Evolutionary conservation across 2,329 filamentous ascomycete species (phyloP), one percentile per base, ranked within the genome.

Genomic region (Trichoderma aggressivum): DNA sequence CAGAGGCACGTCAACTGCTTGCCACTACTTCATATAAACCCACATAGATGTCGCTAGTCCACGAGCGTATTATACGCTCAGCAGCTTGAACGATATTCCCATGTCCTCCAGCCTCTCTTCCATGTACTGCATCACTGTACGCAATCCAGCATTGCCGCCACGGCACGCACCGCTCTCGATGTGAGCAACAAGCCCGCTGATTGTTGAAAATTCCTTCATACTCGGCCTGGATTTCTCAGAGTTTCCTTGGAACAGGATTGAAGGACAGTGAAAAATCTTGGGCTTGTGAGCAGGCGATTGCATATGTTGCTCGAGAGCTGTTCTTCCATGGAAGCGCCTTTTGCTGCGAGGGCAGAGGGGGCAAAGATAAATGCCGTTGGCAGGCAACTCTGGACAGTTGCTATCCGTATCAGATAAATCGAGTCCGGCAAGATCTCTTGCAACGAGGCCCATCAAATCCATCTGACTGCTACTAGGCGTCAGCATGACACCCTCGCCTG

Each of bases 111-210:
- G 16, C 65, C 36, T 14, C 12, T 32, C 34, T n/a, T 68, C 65
- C 65, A 68, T 50, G 10, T 59, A 36, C 36, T 50, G 26, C 65
- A 68, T 60, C 55, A 68, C 65, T 5, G 18, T 63, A 21, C 24
- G 32, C 43, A 71, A 18, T 1, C 61, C 56, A 5, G 24, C 18
- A 8, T 28, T 53, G 7, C 70, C 73, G 14, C 62, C 71, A 5
- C 47, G 30, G 24, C 73, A 74, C 12, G 71, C 61, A 7, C 71
- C 71, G 36, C 70, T 72, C 63, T 74, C 72, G 28, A 74, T 59
- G 47, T 74, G 73, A 55, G 72, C 64, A 24, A 65, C 70, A 5
- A 74, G 71, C 26, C 73, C 72, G 18, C 68, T 67, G 8, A 72
- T 21, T 7, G 73, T 72, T 7, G 34, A 71, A n/a, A 74, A 74